Evolutionary conservation across 805 yeast species (phyloP).

Genomic region (Phaffomyces thermotolerans): DNA sequence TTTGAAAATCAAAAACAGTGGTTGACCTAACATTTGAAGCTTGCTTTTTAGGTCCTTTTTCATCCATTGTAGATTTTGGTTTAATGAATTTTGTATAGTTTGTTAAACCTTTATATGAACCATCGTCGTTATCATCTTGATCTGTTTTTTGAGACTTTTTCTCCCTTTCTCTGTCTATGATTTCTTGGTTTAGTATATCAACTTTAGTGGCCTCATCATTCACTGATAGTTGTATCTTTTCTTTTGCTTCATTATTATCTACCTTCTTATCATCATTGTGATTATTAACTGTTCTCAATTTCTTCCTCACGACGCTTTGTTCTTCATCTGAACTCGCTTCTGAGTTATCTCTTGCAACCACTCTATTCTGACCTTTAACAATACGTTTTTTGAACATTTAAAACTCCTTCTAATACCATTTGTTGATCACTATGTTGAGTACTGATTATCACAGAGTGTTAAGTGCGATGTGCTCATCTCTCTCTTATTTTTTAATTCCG

Average conservation of each 20-base stretch:
- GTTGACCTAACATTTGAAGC: slow-evolving; percentile 51
- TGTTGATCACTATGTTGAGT: no score
- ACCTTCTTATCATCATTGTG: background rate
- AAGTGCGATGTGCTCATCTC: background rate
- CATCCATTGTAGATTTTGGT: slow-evolving; percentile 17
- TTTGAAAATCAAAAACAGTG: slow-evolving; percentile 76
- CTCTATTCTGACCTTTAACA: slow-evolving; percentile 16
- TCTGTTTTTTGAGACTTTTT: slow-evolving; percentile 1
- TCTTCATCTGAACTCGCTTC: background rate
- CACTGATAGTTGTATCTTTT: slow-evolving; percentile 4
- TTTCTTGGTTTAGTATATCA: slow-evolving; percentile 17
- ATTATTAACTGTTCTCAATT: slow-evolving; percentile 4
- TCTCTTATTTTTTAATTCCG: no score
- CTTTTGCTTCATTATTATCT: background rate
- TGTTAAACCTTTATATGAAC: slow-evolving; percentile 24
- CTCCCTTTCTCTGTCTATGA: slow-evolving; percentile 13
- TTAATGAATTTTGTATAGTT: slow-evolving; percentile 22
- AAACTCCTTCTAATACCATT: background rate
- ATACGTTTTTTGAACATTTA: slow-evolving; percentile 36
- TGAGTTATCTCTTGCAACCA: slow-evolving; percentile 4
- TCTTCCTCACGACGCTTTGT: slow-evolving; percentile 9
- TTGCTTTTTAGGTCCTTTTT: slow-evolving; percentile 33
- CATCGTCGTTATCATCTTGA: slow-evolving; percentile 3
- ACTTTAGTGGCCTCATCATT: slow-evolving; percentile 22
- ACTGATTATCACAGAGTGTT: background rate